Conservation (phyloP, 805 yeast species). For the Saccharomycopsis fermentans region DNA sequence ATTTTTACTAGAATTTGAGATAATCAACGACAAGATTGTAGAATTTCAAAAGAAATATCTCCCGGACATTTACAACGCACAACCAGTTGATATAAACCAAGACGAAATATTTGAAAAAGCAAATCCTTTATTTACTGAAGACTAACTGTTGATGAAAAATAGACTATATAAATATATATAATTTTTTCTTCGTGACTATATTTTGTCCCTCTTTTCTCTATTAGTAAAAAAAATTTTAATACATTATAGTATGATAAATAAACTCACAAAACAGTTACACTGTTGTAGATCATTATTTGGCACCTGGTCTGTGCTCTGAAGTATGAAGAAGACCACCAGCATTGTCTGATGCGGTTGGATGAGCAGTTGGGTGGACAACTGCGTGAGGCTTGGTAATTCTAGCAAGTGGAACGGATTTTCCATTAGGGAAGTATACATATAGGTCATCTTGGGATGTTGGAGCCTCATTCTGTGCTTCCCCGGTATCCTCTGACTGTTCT, state of each 20-base stretch:
- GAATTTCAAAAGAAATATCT: slow-evolving; percentile 52
- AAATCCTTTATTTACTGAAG: neutral
- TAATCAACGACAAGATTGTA: slow-evolving; percentile 61
- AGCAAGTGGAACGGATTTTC: slow-evolving; percentile 13
- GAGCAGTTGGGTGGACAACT: neutral
- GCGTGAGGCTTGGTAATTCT: slow-evolving; percentile 16
- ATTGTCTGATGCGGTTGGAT: neutral
- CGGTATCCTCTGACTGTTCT: neutral
- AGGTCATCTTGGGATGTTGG: neutral
- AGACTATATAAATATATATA: neutral
- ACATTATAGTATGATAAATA: neutral
- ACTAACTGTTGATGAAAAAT: neutral
- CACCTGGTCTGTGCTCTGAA: neutral
- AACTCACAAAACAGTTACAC: neutral
- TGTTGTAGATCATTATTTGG: neutral
- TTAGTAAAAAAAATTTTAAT: neutral
- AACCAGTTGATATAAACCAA: slow-evolving; percentile 31
- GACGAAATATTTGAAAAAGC: slow-evolving; percentile 25
- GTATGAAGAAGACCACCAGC: slow-evolving; percentile 4
- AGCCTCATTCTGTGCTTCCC: neutral
- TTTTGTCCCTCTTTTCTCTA: too few relatives aligned
- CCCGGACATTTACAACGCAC: slow-evolving; percentile 45
- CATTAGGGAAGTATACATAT: slow-evolving; percentile 9
- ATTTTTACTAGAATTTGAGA: slow-evolving; percentile 77
- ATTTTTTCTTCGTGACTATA: too few relatives aligned